Percentiles rank a stretch among this genome's conserved stretches.
Evolutionary conservation across 768 basidiomycete species (phyloP).

Genomic region (Nidularia sp.): DNA sequence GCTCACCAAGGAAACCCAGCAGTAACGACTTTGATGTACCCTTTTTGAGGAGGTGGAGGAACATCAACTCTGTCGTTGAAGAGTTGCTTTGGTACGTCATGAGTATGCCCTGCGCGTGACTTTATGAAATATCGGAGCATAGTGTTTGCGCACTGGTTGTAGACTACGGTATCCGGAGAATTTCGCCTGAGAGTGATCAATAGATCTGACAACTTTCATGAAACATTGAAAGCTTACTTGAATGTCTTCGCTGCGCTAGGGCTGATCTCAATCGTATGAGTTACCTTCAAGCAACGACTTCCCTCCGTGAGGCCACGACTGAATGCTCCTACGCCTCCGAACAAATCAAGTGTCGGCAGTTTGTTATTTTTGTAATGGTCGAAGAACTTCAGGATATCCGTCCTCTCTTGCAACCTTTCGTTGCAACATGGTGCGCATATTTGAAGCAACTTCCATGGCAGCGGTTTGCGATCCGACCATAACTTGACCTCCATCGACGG

Average conservation of each 20-base stretch:
- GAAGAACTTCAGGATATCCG: conserved; percentile 29
- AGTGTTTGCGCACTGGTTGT: conserved; percentile 70
- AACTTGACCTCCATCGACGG: conserved; percentile 29
- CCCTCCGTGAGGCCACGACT: conserved; percentile 51
- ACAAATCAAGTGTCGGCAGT: conserved; percentile 37
- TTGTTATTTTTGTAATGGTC: conserved; percentile 16
- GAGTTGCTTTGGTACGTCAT: conserved; percentile 35
- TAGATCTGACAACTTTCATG: conserved; percentile 1
- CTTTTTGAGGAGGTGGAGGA: conserved; percentile 43
- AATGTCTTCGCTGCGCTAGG: conserved; percentile 71
- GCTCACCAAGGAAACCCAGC: conserved; percentile 72
- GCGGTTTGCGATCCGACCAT: conserved; percentile 29
- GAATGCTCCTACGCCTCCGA: conserved; percentile 61
- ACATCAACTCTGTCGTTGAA: conserved; percentile 30
- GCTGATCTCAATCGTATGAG: conserved; percentile 68
- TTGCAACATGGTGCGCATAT: conserved; percentile 44
- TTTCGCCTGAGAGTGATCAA: conserved; percentile 37
- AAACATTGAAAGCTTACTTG: conserved; percentile 32
- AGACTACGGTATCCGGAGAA: conserved; percentile 45
- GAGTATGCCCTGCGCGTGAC: conserved; percentile 33
- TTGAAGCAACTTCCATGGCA: conserved; percentile 30
- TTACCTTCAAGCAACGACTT: conserved; percentile 50
- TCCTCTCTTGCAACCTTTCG: conserved; percentile 21
- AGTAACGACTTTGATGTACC: conserved; percentile 56
- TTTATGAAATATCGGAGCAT: conserved; percentile 59